These are phyloP conservation scores for Triticum turgidum DNA, from an alignment of 176 grass and related monocot species.

Conservation along the genomic window DNA sequence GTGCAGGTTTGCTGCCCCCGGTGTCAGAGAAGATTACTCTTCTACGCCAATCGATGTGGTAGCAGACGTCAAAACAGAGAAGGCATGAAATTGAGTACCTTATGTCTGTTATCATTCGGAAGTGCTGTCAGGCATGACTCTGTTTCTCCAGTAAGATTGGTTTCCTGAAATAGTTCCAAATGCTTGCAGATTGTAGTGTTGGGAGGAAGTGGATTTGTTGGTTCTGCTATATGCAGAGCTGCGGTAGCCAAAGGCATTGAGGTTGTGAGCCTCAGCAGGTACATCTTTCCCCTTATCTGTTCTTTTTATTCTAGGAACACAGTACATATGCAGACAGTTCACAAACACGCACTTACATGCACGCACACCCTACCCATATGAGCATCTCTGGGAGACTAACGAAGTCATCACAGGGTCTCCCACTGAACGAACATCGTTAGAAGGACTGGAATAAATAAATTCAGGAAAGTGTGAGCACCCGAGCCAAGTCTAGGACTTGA, in stretches of 20 bases:
- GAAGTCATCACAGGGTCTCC: too few relatives aligned
- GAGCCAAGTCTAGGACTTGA: too few relatives aligned
- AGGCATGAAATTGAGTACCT: constrained; percentile 41
- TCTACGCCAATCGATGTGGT: constrained; percentile 75
- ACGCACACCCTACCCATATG: too few relatives aligned
- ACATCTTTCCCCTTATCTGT: not conserved
- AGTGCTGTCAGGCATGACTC: not conserved
- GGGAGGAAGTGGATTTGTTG: constrained; percentile 89
- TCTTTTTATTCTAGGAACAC: too few relatives aligned
- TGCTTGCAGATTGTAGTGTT: constrained; percentile 76
- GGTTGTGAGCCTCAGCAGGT: constrained; percentile 95
- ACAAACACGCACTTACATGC: too few relatives aligned
- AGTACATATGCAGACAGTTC: too few relatives aligned
- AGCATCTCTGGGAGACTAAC: too few relatives aligned
- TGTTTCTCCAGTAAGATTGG: not conserved
- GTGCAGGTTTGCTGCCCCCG: constrained; percentile 56
- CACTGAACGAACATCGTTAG: too few relatives aligned
- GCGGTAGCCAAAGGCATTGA: constrained; percentile 79
- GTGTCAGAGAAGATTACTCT: constrained; percentile 49
- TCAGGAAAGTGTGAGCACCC: too few relatives aligned
- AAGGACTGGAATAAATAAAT: too few relatives aligned
- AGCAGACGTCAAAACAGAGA: constrained; percentile 87
- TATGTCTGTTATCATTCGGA: not conserved
- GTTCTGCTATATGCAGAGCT: constrained; percentile 91
- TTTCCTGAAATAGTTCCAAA: constrained; percentile 18